Base-by-base conservation (phyloP, 1,284 basidiomycete species). In the Boletus nobilissimus region DNA sequence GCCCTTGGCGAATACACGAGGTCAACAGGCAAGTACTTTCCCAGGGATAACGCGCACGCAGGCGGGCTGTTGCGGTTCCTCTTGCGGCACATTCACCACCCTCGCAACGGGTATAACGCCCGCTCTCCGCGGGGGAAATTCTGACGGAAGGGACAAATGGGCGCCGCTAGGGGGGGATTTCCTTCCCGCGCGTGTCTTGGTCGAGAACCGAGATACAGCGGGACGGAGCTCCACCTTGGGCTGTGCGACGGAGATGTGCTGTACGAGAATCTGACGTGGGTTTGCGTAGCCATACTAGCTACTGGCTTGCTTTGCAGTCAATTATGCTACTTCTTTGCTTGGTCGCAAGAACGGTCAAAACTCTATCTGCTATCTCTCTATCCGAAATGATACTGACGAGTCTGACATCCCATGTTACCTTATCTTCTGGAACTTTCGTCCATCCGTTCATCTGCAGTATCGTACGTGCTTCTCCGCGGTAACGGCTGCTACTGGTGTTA, bases 21-120 rank as follows among this genome's bases (percentile, higher is more conserved):
- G 7, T 24, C 43, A 0, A 73, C 76, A 2, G 77, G 79, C n/a
- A 80, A 80, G 38, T 74, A 51, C 29, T 80, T 80, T 5, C 79
- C 79, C 19, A 76, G 36, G 29, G 77, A 80, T 1, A 73, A 72
- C 36, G 77, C 65, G 29, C 51, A 70, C 24, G 79, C 79, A 57
- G 79, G 79, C 26, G 77, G 79, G 2, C 19, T 80, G 34, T 57
- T 80, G 54, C 48, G 66, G 3, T 72, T 76, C 64, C 73, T 80
- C 13, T 43, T 80, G 32, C 77, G 79, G 2, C 72, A 76, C 32
- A 80, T 79, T 48, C 6, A 66, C 34, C 22, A 43, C 26, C 77
- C 79, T 26, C 43, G 46, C 51, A 43, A 60, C 43, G 10, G 34
- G n/a, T 70, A 70, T 48, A 24, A 68, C 43, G 48, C 19, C n/a